A percentile compares a stretch with the other conserved stretches of the same genome.
Evolutionary conservation across 1,284 basidiomycete species (phyloP).

Genomic region (Cryptococcus wingfieldii): DNA sequence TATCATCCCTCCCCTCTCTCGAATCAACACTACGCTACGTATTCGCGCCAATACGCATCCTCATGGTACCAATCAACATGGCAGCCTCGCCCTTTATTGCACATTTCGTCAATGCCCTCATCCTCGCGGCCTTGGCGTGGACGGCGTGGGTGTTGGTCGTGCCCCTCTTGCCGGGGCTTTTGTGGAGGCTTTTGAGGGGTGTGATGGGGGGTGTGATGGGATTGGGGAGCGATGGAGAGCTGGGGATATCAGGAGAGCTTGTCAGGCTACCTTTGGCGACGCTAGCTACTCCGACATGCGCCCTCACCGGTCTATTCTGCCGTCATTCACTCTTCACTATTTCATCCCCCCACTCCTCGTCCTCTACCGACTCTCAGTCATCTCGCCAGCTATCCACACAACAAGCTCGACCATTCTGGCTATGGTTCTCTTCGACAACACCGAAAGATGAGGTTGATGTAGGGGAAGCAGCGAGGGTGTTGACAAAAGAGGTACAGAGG

Average conservation of each 20-base stretch:
- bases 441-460: conserved; percentile 17
- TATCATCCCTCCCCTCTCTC: no score
- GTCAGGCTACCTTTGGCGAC: conserved; percentile 18
- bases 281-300: conserved; percentile 35
- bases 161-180: conserved; percentile 14
- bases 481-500: conserved; percentile 32
- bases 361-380: conserved; percentile 6
- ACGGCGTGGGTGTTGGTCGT: conserved; percentile 16
- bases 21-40: conserved; percentile 8
- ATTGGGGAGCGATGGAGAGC: conserved; percentile 1
- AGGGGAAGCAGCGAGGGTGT: conserved; percentile 28
- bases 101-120: conserved; percentile 24
- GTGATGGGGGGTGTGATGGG: conserved; percentile 8
- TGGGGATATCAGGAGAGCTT: conserved; percentile 9
- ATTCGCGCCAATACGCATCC: conserved; percentile 17
- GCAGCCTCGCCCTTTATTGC: conserved; percentile 18
- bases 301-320: conserved; percentile 28
- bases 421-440: conserved; percentile 3
- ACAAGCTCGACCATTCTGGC: conserved; percentile 29
- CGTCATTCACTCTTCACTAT: conserved; percentile 1
- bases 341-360: not conserved
- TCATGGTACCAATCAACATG: conserved; percentile 19
- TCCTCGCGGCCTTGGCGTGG: conserved; percentile 11
- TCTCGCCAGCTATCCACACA: conserved; percentile 6
- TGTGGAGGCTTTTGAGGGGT: conserved; percentile 10